phyloP scores from a whole-genome alignment of 2,329 filamentous ascomycete genomes.

The Triangularia verruculosa region DNA sequence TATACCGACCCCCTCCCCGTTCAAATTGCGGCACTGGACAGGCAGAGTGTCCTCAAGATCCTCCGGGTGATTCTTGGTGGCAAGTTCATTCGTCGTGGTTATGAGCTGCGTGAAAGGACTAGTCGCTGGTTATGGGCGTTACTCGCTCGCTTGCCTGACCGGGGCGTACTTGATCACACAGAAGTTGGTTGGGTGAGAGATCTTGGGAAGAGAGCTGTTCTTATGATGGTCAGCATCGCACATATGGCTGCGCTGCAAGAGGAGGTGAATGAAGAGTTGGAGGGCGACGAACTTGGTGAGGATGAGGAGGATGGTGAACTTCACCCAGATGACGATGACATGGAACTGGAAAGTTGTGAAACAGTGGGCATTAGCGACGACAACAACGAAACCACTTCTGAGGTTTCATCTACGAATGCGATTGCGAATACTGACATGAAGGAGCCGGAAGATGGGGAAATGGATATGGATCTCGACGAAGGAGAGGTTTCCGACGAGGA shows the following conservation, averaged over 20 bases:
- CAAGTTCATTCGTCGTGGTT: conserved; percentile 59
- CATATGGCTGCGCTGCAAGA: conserved; percentile 49
- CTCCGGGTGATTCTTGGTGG: conserved; percentile 64
- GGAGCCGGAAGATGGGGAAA: conserved; percentile 23
- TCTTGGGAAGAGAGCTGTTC: conserved; percentile 71
- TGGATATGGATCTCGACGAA: conserved; percentile 36
- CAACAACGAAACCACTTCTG: not conserved
- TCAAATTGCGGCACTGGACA: conserved; percentile 63
- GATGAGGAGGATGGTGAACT: conserved; percentile 27
- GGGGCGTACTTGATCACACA: conserved; percentile 70
- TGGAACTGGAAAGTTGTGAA: not conserved
- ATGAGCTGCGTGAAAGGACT: conserved; percentile 60
- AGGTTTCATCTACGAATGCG: not conserved
- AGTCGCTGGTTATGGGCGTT: conserved; percentile 86
- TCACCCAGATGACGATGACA: conserved; percentile 29
- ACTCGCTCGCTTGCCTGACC: conserved; percentile 69
- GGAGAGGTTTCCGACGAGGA: conserved; percentile 38
- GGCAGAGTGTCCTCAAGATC: conserved; percentile 62
- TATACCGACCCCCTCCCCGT: conserved; percentile 55
- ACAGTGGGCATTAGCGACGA: not conserved
- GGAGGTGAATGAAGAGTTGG: conserved; percentile 36
- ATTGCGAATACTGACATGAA: conserved; percentile 3
- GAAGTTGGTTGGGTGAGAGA: conserved; percentile 76
- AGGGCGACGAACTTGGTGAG: conserved; percentile 26
- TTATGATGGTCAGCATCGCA: conserved; percentile 53